Percentiles rank a stretch among this genome's conserved stretches.
These are phyloP conservation scores for Clavispora santaluciae DNA, from an alignment of 805 yeast species.

Conservation along the genomic window DNA sequence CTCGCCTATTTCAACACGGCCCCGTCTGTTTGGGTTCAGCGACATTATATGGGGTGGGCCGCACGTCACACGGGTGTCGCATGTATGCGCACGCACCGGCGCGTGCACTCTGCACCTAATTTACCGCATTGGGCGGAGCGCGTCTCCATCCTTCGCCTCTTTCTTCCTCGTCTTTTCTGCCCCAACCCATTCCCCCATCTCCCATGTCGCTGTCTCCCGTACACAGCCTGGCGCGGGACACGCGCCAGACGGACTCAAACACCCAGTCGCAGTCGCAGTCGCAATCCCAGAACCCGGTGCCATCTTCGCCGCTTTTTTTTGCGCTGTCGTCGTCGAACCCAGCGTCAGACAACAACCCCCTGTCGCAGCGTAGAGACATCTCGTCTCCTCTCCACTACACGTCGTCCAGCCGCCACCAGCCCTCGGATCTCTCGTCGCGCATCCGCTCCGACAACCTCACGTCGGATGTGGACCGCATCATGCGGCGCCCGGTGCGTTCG, in stretches of 20 bases:
- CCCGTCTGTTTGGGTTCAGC: background rate
- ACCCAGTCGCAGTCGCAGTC: conserved; percentile 23
- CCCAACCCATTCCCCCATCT: conserved; percentile 1
- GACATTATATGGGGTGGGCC: background rate
- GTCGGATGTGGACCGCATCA: conserved; percentile 40
- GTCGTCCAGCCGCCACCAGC: conserved; percentile 31
- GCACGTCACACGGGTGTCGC: background rate
- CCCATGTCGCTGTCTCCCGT: conserved; percentile 18
- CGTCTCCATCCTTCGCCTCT: conserved; percentile 17
- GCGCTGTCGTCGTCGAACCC: conserved; percentile 44
- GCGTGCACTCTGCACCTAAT: conserved; percentile 2
- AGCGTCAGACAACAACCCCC: conserved; percentile 27
- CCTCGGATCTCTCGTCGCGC: conserved; percentile 31
- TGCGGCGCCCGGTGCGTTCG: conserved; percentile 61
- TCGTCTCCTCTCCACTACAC: conserved; percentile 52
- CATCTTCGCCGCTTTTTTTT: conserved; percentile 55
- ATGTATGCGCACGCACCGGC: background rate
- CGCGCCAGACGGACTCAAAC: conserved; percentile 3
- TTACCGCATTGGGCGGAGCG: conserved; percentile 8
- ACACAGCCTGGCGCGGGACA: conserved; percentile 13
- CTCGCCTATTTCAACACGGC: background rate
- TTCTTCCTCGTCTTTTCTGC: conserved; percentile 1
- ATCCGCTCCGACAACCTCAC: conserved; percentile 42
- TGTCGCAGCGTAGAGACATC: conserved; percentile 24
- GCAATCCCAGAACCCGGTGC: conserved; percentile 38